Evolutionary conservation across 192 early-diverging fungal genomes (phyloP).

Genomic region (Coemansia sp.): DNA sequence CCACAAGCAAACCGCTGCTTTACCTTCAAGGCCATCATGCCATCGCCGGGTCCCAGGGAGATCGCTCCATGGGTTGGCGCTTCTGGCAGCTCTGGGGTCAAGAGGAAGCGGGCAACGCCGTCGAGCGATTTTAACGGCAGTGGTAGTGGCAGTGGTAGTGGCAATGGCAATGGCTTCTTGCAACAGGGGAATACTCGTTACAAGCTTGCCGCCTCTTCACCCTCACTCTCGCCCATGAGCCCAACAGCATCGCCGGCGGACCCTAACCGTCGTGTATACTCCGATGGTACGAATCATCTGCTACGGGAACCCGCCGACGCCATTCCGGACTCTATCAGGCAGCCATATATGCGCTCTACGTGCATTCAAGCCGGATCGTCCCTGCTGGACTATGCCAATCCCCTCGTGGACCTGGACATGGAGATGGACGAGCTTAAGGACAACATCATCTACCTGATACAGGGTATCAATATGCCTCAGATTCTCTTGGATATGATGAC

Average conservation of each 20-base stretch:
- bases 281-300: not conserved
- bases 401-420: not conserved
- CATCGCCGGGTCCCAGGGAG: not conserved
- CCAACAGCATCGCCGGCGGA: not conserved
- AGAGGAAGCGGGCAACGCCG: not conserved
- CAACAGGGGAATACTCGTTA: not conserved
- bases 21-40: not conserved
- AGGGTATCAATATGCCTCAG: slow-evolving; percentile 36
- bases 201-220: not conserved
- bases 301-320: not conserved
- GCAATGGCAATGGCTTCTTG: not conserved
- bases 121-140: not conserved
- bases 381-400: not conserved
- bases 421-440: slow-evolving; percentile 38
- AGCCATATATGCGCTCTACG: not conserved
- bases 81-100: not conserved
- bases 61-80: not conserved
- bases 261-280: not conserved
- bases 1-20: not conserved
- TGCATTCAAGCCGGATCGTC: not conserved
- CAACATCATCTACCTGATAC: slow-evolving; percentile 35
- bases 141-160: not conserved
- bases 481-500: slow-evolving; percentile 27
- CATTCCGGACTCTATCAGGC: not conserved
- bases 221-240: not conserved